These are phyloP conservation scores for Fusarium sp. DNA, from an alignment of 2,329 filamentous ascomycete genomes.

Conservation along the genomic window DNA sequence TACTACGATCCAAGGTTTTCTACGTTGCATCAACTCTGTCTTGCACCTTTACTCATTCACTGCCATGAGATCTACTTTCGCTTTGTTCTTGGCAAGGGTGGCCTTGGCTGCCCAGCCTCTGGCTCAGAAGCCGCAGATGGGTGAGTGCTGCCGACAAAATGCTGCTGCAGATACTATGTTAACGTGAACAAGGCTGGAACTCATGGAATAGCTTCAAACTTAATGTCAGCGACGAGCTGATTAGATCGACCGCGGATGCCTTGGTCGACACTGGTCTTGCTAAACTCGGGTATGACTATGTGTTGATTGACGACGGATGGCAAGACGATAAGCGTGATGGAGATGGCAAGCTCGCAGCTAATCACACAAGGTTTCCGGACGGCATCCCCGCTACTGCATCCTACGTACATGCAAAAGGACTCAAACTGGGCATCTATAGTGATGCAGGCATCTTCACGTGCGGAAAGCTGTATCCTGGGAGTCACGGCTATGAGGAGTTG, in stretches of 20 bases:
- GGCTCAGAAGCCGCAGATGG: neutral
- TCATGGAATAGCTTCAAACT: neutral
- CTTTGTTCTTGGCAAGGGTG: neutral
- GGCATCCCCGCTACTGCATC: neutral
- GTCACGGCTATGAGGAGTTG: neutral
- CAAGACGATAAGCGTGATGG: neutral
- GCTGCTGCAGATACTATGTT: neutral
- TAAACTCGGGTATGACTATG: neutral
- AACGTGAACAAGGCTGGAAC: neutral
- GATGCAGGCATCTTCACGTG: neutral
- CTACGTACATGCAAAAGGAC: neutral
- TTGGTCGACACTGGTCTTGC: neutral
- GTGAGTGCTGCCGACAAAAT: neutral
- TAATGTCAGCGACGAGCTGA: neutral
- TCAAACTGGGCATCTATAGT: neutral
- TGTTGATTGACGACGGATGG: neutral
- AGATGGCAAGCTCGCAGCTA: neutral
- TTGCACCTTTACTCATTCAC: accelerated
- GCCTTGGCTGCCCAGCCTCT: neutral
- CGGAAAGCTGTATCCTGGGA: neutral
- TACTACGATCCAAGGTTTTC: neutral
- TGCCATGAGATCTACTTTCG: neutral
- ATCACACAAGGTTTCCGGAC: neutral
- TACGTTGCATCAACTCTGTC: neutral
- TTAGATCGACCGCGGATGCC: neutral